phyloP scores from a whole-genome alignment of 2,329 filamentous ascomycete species.

The Ophiosphaerella herpotricha region DNA sequence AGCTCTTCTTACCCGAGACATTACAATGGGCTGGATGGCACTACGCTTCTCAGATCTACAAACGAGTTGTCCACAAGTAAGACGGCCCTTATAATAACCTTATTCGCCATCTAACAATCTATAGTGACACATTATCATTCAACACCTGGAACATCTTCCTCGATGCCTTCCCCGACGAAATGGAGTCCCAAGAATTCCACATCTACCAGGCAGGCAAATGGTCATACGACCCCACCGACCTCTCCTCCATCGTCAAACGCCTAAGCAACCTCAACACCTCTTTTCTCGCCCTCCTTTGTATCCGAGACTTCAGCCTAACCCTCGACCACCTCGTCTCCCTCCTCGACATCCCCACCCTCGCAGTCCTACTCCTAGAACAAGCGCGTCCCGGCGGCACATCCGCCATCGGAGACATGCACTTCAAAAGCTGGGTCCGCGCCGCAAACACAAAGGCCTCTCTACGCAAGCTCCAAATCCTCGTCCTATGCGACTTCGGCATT shows the following conservation, averaged over 20 bases:
- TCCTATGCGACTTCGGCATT: conserved; percentile 13
- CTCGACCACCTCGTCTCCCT: conserved; percentile 20
- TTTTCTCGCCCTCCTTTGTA: conserved; percentile 24
- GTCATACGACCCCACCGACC: conserved; percentile 4
- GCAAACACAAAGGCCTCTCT: conserved; percentile 23
- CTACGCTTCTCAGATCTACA: conserved; percentile 21
- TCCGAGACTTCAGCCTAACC: conserved; percentile 12
- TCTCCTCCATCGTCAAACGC: conserved; percentile 17
- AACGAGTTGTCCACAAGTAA: conserved; percentile 16
- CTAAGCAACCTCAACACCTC: conserved; percentile 16
- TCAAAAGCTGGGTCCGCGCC: conserved; percentile 26
- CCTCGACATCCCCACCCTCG: conserved; percentile 20
- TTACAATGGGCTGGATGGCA: conserved; percentile 26
- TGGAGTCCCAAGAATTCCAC: conserved; percentile 15
- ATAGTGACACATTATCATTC: conserved; percentile 20
- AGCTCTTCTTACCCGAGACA: conserved; percentile 17
- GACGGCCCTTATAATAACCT: neutral
- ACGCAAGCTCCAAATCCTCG: conserved; percentile 17
- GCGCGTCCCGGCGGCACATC: neutral
- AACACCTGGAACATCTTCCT: conserved; percentile 22
- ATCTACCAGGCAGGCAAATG: conserved; percentile 2
- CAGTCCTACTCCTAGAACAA: conserved; percentile 21
- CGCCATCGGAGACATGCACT: conserved; percentile 4
- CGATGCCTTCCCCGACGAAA: conserved; percentile 21
- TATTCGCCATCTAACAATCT: neutral